phyloP scores from a whole-genome alignment of 2,329 filamentous ascomycete genomes.

The Acephala macrosclerotiorum region DNA sequence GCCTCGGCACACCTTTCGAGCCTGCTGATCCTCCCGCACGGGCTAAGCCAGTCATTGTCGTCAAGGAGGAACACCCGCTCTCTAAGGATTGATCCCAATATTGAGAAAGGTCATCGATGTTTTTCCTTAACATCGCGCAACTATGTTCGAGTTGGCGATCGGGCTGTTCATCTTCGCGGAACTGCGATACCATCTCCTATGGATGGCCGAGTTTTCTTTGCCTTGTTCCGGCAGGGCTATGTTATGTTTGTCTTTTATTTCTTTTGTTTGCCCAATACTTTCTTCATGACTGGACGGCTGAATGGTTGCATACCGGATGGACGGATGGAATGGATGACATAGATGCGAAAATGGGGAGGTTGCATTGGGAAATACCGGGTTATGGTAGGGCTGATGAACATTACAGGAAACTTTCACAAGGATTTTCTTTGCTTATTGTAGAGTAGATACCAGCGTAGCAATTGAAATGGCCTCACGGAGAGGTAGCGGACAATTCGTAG shows the following conservation, averaged over 20 bases:
- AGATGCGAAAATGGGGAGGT: slow-evolving; percentile 11
- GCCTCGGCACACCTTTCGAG: neutral
- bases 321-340: slow-evolving; percentile 13
- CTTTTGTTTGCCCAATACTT: neutral
- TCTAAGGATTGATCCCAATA: slow-evolving; percentile 14
- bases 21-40: neutral
- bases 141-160: neutral
- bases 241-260: neutral
- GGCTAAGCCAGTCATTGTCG: neutral
- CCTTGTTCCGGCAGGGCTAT: neutral
- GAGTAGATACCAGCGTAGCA: slow-evolving; percentile 7
- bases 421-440: slow-evolving; percentile 9
- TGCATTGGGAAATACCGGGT: slow-evolving; percentile 2
- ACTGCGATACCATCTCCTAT: neutral
- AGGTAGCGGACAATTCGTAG: neutral
- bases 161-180: neutral
- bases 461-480: neutral
- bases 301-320: slow-evolving; percentile 5
- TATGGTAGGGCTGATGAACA: neutral
- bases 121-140: neutral
- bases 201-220: neutral
- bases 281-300: neutral
- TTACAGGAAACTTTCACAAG: slow-evolving; percentile 17
- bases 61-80: slow-evolving; percentile 20
- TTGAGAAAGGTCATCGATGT: neutral